Base-by-base conservation (phyloP, 345 rosid genomes). In the Lenwebbia sp. region DNA sequence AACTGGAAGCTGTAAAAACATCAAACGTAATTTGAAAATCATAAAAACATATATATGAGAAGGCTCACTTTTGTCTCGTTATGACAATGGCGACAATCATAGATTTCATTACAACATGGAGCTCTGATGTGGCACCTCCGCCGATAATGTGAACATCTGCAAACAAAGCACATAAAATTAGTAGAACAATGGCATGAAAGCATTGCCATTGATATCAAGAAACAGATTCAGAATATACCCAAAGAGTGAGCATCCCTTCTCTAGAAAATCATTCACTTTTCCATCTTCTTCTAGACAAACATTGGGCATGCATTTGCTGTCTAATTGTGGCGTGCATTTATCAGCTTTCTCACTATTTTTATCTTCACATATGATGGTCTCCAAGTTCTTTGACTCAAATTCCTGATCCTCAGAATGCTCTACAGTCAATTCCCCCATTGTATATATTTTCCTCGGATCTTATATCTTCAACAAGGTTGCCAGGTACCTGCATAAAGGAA, bases 31-130 rank as follows among this genome's bases (percentile, higher is more conserved):
- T 23, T 30, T 13, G 37, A 40, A 78, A 84, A 26, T 78, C 21
- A 2, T 10, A 50, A 28, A 21, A 55, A 82, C 56, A 78, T 22
- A 21, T 6, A 17, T 30, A 33, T 52, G 60, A 40, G 44, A 78
- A 44, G 26, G 52, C 23, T 33, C 62, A 90, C 93, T 92, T 89
- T 92, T 21, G 91, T 40, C 85, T 93, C 92, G 5, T 92, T 92
- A 83, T 92, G 94, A 84, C 93, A 93, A 86, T 90, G 92, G 78
- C 94, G 89, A 86, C 93, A 93, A 87, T 89, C 89, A 54, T 91
- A 93, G 74, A 93, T 84, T 88, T 91, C 91, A 86, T 90, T 65
- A 52, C 94, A 93, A 84, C 93, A 93, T 1, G 94, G 92, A n/a
- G 93, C 89, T 88, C 90, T 88, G 85, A 93, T 93, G 87, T 86